Percentiles rank a stretch among this genome's conserved stretches.
These are phyloP conservation scores for Oryza meyeriana DNA, from an alignment of 176 grass and related monocot genomes.

Conservation along the genomic window DNA sequence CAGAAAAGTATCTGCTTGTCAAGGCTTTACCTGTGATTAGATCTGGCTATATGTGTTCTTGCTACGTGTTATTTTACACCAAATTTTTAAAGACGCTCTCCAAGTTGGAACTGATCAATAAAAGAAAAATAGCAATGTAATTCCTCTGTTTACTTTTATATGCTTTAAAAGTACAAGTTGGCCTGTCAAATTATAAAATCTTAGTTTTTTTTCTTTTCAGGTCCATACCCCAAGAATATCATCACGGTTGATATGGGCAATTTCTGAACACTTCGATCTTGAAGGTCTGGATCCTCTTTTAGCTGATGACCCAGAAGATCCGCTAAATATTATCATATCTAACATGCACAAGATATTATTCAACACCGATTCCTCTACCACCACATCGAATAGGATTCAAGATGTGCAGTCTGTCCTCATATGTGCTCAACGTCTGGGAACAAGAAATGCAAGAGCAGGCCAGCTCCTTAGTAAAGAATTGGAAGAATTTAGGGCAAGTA, in stretches of 20 bases:
- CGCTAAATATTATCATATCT: conserved; percentile 92
- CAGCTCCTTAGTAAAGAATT: conserved; percentile 89
- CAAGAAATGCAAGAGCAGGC: conserved; percentile 81
- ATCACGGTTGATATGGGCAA: conserved; percentile 86
- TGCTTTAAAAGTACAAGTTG: not conserved
- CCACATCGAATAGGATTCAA: conserved; percentile 84
- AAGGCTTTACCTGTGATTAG: conserved; percentile 21
- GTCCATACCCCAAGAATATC: conserved; percentile 89
- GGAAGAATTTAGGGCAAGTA: conserved; percentile 80
- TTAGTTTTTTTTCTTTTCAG: conserved; percentile 40
- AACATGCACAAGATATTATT: conserved; percentile 98
- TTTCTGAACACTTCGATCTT: conserved; percentile 96
- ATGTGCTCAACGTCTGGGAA: conserved; percentile 78
- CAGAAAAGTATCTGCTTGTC: not conserved
- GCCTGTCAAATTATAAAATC: conserved; percentile 13
- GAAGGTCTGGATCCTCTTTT: conserved; percentile 97
- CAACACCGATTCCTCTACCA: conserved; percentile 71
- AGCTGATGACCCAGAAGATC: conserved; percentile 98
- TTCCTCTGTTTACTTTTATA: not conserved
- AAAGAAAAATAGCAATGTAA: not conserved
- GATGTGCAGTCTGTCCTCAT: conserved; percentile 94
- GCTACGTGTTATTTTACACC: not conserved
- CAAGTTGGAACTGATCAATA: conserved; percentile 1
- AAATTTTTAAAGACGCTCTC: conserved; percentile 14
- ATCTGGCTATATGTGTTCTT: conserved; percentile 4